Conservation (phyloP, 331 rosid species). For the Pyrus hybrid region DNA sequence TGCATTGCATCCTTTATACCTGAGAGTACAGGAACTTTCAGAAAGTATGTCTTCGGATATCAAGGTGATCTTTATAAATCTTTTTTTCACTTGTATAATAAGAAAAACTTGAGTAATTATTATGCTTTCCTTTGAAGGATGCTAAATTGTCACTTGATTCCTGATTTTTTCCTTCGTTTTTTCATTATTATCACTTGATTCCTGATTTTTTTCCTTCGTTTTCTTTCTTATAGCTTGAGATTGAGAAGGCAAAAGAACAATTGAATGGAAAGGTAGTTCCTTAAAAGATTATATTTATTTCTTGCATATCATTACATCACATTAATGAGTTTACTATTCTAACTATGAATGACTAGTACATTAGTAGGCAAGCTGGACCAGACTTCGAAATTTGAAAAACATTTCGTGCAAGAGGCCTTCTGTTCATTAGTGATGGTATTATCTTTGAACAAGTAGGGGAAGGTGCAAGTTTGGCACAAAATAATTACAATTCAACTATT, state of each 20-base stretch:
- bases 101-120: not conserved
- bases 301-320: not conserved
- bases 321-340: not conserved
- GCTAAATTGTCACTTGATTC: slow-evolving; percentile 4
- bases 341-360: not conserved
- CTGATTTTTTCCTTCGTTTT: not conserved
- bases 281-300: slow-evolving; percentile 4
- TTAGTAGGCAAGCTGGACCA: not conserved
- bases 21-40: slow-evolving; percentile 88
- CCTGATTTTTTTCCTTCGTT: not conserved
- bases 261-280: slow-evolving; percentile 73
- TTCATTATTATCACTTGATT: not conserved
- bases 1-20: slow-evolving; percentile 93
- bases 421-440: not conserved
- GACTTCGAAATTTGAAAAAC: not conserved
- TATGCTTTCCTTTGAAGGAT: not conserved
- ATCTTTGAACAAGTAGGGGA: not conserved
- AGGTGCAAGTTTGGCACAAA: not conserved
- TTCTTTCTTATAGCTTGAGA: slow-evolving; percentile 52
- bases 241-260: slow-evolving; percentile 59
- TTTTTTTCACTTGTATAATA: slow-evolving; percentile 3
- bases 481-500: not conserved
- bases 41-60: slow-evolving; percentile 61
- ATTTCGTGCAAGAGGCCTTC: not conserved
- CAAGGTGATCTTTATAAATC: slow-evolving; percentile 41